These are phyloP conservation scores for Dactylis glomerata DNA, from an alignment of 176 grass and related monocot species.

Conservation along the genomic window DNA sequence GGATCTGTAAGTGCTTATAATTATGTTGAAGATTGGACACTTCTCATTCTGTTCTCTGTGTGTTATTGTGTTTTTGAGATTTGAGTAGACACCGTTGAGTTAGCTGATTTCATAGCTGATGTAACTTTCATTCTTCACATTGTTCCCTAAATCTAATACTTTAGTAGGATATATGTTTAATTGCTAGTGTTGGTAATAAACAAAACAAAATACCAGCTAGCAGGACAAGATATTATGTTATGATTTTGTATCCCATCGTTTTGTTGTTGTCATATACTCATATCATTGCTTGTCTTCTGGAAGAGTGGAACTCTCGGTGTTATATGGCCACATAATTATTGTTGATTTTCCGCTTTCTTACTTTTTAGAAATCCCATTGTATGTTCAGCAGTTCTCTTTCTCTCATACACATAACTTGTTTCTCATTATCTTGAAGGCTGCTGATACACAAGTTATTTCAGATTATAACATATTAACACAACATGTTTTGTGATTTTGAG, in stretches of 20 bases:
- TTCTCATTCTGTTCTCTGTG: not conserved
- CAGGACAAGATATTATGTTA: not conserved
- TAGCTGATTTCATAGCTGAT: not conserved
- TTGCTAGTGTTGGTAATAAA: not conserved
- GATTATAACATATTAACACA: conserved; percentile 51
- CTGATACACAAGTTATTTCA: conserved; percentile 77
- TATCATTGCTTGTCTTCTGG: not conserved
- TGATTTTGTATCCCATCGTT: not conserved
- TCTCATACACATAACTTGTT: not conserved
- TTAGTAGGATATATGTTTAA: not conserved
- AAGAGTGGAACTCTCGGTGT: not conserved
- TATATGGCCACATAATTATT: not conserved
- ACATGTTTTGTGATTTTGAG: not conserved
- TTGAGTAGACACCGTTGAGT: not conserved
- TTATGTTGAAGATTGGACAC: not conserved
- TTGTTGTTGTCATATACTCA: not conserved
- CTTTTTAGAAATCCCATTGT: not conserved
- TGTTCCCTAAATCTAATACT: not conserved
- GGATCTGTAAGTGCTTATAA: conserved; percentile 71
- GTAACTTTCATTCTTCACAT: not conserved
- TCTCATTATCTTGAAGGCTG: not conserved
- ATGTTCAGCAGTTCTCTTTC: conserved; percentile 1
- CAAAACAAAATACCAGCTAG: not conserved
- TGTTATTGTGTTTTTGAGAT: not conserved
- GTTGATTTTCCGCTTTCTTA: not conserved